These are phyloP conservation scores for Hepatocystis sp. DNA, from an alignment of 169 alveolate species.

Conservation along the genomic window DNA sequence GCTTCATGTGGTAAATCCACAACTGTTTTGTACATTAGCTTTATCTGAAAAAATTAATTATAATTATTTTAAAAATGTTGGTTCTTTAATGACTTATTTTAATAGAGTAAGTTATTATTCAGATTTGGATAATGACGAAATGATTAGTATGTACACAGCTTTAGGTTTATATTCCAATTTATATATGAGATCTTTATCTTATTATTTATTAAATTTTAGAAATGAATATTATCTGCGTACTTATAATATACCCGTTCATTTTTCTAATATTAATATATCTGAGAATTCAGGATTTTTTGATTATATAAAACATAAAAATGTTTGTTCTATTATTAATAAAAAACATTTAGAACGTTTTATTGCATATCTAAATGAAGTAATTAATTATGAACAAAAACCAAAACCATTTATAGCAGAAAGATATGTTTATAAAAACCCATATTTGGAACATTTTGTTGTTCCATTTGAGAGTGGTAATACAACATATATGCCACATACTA, in stretches of 20 bases:
- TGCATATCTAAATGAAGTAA: conserved; percentile 48
- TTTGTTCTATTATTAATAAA: conserved; percentile 15
- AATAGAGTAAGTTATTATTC: conserved; percentile 37
- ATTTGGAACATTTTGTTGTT: conserved; percentile 26
- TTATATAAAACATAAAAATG: conserved; percentile 25
- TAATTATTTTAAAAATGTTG: conserved; percentile 21
- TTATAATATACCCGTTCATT: conserved; percentile 35
- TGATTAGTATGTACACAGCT: conserved; percentile 26
- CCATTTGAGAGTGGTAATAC: conserved; percentile 9
- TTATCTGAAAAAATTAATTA: conserved; percentile 38
- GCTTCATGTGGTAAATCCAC: conserved; percentile 21
- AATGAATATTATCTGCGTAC: conserved; percentile 48
- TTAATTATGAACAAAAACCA: conserved; percentile 64
- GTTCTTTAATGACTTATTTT: conserved; percentile 48
- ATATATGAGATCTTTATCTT: conserved; percentile 62
- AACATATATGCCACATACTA: conserved; percentile 38
- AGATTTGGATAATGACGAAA: conserved; percentile 72
- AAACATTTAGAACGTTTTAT: conserved; percentile 23
- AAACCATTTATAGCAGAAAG: conserved; percentile 60
- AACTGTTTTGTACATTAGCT: conserved; percentile 32
- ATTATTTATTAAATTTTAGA: conserved; percentile 57
- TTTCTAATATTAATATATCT: conserved; percentile 56
- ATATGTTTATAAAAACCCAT: conserved; percentile 49
- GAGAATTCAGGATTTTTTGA: conserved; percentile 40
- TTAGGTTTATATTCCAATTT: conserved; percentile 53